These are phyloP conservation scores for Berkeleyomyces rouxiae DNA, from an alignment of 2,329 filamentous ascomycete species.

Conservation along the genomic window DNA sequence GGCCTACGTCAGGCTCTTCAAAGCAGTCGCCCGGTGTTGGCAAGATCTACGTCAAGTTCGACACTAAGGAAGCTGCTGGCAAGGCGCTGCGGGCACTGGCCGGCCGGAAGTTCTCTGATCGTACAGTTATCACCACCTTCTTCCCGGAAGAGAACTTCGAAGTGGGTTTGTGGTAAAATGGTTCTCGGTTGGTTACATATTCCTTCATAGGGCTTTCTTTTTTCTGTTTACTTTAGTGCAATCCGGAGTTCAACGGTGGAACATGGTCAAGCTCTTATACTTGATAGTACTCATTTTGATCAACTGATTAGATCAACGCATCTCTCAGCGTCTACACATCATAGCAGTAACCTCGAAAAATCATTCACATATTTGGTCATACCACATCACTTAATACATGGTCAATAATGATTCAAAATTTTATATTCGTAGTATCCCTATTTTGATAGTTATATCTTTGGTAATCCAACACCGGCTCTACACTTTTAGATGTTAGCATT, in stretches of 20 bases:
- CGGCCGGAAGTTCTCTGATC: conserved; percentile 86
- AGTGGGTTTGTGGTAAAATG: conserved; percentile 61
- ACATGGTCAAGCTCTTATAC: background rate
- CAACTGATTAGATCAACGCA: background rate
- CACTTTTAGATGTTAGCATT: conserved; percentile 6
- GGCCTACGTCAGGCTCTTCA: conserved; percentile 66
- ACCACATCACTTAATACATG: too few relatives aligned
- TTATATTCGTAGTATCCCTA: background rate
- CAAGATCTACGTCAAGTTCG: conserved; percentile 96
- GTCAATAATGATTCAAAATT: too few relatives aligned
- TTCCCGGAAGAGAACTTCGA: conserved; percentile 98
- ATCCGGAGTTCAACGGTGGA: conserved; percentile 9
- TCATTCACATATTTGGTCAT: background rate
- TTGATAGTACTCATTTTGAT: background rate
- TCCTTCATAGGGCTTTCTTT: background rate
- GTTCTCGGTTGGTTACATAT: background rate
- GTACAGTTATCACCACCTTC: conserved; percentile 91
- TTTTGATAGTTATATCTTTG: background rate
- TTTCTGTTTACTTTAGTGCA: conserved; percentile 2
- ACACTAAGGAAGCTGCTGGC: conserved; percentile 57
- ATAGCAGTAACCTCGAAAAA: background rate
- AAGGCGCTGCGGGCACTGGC: conserved; percentile 81
- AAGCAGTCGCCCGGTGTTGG: conserved; percentile 79
- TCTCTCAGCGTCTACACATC: background rate
- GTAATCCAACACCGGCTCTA: background rate